A percentile compares a stretch with the other conserved stretches of the same genome.
Conservation (phyloP, 768 basidiomycete species). For the Rubroboletus pulcherrimus region DNA sequence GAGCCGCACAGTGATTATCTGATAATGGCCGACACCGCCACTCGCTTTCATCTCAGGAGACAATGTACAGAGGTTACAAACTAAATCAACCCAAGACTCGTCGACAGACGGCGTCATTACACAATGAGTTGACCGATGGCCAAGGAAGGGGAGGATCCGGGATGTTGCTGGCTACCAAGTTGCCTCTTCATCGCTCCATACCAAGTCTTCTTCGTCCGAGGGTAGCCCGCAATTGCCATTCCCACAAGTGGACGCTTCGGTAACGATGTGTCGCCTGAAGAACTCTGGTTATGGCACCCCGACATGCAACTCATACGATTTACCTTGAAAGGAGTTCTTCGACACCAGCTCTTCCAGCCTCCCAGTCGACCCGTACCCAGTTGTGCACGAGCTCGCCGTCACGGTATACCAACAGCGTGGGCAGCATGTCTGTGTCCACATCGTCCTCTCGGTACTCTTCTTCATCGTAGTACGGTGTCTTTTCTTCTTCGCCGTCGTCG, state of each 20-base stretch:
- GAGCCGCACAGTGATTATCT: conserved; percentile 1
- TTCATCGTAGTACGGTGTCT: conserved; percentile 33
- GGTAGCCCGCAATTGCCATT: conserved; percentile 47
- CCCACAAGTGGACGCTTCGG: conserved; percentile 14
- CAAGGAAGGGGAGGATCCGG: not conserved
- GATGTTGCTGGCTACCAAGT: not conserved
- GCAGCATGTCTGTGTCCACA: conserved; percentile 76
- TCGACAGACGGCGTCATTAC: not conserved
- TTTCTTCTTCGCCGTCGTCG: conserved; percentile 33
- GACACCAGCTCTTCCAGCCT: conserved; percentile 62
- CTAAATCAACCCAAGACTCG: not conserved
- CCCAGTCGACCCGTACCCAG: conserved; percentile 89
- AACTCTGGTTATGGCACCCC: not conserved
- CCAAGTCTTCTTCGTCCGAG: conserved; percentile 47
- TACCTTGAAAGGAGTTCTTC: conserved; percentile 67
- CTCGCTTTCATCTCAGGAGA: not conserved
- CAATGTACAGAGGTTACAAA: not conserved
- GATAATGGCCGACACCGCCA: conserved; percentile 3
- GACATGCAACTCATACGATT: not conserved
- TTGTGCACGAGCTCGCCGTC: conserved; percentile 82
- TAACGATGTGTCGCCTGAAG: conserved; percentile 27
- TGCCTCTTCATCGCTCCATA: conserved; percentile 52
- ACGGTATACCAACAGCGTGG: conserved; percentile 74
- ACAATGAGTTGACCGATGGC: not conserved
- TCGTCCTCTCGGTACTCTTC: conserved; percentile 53